Evolutionary conservation across 2,329 filamentous ascomycete species (phyloP).

Genomic region (Fusarium fracticaudum): DNA sequence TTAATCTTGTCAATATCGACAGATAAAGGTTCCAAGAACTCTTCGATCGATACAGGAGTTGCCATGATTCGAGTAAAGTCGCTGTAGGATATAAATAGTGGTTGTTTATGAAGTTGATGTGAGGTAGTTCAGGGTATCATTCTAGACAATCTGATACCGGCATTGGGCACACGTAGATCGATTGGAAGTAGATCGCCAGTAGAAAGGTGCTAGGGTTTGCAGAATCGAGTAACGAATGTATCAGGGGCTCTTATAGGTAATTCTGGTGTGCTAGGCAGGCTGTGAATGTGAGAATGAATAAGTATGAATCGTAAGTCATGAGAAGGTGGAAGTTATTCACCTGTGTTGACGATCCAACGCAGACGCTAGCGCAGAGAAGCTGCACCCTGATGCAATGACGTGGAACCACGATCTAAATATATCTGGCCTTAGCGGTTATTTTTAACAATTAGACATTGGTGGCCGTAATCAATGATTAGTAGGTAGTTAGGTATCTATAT

Average conservation of each 20-base stretch:
- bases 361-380: slow-evolving; percentile 10
- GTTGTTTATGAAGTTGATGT: not conserved
- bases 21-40: slow-evolving; percentile 62
- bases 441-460: not conserved
- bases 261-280: not conserved
- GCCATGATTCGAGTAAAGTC: slow-evolving; percentile 17
- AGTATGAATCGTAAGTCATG: slow-evolving; percentile 8
- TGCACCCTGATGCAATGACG: slow-evolving; percentile 9
- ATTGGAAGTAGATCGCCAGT: not conserved
- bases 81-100: not conserved
- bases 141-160: not conserved
- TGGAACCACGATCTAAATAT: not conserved
- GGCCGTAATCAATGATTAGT: not conserved
- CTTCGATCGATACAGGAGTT: slow-evolving; percentile 42
- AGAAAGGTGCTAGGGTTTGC: not conserved
- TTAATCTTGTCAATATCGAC: slow-evolving; percentile 59
- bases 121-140: slow-evolving; percentile 24
- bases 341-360: not conserved
- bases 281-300: slow-evolving; percentile 4
- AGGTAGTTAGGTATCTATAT: not conserved
- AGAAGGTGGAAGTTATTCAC: slow-evolving; percentile 19
- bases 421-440: not conserved
- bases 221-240: not conserved
- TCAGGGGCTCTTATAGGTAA: not conserved
- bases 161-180: not conserved